Conservation (phyloP, 1,139 yeast genomes). For the Oligophagozyma castellii region DNA sequence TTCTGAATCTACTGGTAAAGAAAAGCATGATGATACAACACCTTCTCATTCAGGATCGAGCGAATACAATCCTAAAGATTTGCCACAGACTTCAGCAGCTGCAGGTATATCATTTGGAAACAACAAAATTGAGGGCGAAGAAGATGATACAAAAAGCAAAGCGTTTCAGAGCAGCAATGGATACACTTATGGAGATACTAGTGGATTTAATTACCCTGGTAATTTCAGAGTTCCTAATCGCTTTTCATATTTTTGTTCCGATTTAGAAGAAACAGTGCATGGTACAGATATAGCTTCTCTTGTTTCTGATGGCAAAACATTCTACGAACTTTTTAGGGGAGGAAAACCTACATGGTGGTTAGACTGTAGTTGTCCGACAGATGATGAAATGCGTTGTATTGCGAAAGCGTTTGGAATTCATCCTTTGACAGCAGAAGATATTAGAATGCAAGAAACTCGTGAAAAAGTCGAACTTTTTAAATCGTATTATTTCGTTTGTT, state of each 20-base stretch:
- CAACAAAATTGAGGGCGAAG: slow-evolving; percentile 28
- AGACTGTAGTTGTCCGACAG: slow-evolving; percentile 58
- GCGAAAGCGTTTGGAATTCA: slow-evolving; percentile 70
- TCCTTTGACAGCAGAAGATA: slow-evolving; percentile 77
- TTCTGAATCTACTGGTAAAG: slow-evolving; percentile 5
- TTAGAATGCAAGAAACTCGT: slow-evolving; percentile 72
- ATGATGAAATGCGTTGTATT: slow-evolving; percentile 50
- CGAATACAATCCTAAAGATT: slow-evolving; percentile 3
- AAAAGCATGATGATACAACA: slow-evolving; percentile 2
- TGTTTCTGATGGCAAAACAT: slow-evolving; percentile 48
- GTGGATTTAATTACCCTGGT: slow-evolving; percentile 6
- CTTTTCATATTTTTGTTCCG: slow-evolving; percentile 71
- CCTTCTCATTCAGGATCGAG: neutral
- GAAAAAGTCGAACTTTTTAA: slow-evolving; percentile 72
- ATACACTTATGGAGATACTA: slow-evolving; percentile 1
- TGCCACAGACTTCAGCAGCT: slow-evolving; percentile 1
- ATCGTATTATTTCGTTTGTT: slow-evolving; percentile 66
- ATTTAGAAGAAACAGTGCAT: slow-evolving; percentile 75
- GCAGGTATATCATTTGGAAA: slow-evolving; percentile 27
- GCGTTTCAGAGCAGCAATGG: slow-evolving; percentile 2
- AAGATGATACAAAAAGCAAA: slow-evolving; percentile 5
- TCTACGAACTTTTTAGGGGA: slow-evolving; percentile 45
- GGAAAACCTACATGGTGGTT: slow-evolving; percentile 55
- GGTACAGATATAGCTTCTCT: slow-evolving; percentile 76
- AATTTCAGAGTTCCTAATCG: slow-evolving; percentile 43